Evolutionary conservation across 305 asterid species (phyloP).

Genomic region (Plantago lanceolata): DNA sequence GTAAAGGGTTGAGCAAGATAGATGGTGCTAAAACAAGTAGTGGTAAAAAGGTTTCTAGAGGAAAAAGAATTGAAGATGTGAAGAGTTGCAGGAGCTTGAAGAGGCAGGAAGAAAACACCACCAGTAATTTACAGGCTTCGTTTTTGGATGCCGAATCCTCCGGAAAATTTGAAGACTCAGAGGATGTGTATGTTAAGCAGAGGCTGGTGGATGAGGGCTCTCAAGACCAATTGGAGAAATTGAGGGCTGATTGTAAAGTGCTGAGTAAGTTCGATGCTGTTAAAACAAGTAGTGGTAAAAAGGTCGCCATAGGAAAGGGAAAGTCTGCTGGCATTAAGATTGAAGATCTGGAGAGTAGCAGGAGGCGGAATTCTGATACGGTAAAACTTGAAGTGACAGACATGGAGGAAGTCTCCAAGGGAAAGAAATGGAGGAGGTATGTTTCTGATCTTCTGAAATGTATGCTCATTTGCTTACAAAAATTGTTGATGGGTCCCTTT

Average conservation of each 20-base stretch:
- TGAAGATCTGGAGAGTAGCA: constrained; percentile 31
- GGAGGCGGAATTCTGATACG: constrained; percentile 31
- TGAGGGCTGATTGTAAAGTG: constrained; percentile 32
- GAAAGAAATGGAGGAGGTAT: constrained; percentile 15
- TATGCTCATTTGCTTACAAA: constrained; percentile 3
- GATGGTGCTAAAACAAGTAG: constrained; percentile 31
- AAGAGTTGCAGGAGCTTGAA: constrained; percentile 40
- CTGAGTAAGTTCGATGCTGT: constrained; percentile 31
- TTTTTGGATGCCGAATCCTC: background rate
- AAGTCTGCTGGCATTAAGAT: constrained; percentile 22
- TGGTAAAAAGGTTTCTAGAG: constrained; percentile 23
- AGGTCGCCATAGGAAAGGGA: constrained; percentile 22
- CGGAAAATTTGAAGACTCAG: background rate
- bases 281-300: constrained; percentile 25
- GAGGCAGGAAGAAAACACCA: background rate
- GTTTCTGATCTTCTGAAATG: constrained; percentile 3
- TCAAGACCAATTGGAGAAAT: background rate
- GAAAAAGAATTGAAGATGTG: constrained; percentile 16
- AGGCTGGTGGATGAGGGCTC: background rate
- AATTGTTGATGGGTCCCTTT: constrained; percentile 21
- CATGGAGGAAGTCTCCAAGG: constrained; percentile 27
- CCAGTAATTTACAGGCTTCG: background rate
- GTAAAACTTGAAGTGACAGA: constrained; percentile 30
- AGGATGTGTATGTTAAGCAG: background rate
- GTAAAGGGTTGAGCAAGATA: constrained; percentile 27